Conservation (phyloP, 176 grass and related monocot species). For the Oryza nivara region DNA sequence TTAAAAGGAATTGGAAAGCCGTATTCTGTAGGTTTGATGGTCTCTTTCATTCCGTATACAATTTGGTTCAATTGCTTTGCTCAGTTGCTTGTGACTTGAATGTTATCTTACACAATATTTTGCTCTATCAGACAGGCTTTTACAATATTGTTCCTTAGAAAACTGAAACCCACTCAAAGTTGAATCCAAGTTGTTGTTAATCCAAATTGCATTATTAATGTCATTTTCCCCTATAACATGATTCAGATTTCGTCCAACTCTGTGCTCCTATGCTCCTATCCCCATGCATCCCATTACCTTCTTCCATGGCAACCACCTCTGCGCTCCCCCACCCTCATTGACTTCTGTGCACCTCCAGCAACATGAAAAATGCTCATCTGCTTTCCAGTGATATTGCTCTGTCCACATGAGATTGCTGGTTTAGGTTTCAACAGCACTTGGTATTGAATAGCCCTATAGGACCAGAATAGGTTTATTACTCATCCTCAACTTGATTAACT, state of each 20-base stretch:
- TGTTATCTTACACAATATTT: slow-evolving; percentile 6
- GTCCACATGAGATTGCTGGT: not conserved
- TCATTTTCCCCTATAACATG: not conserved
- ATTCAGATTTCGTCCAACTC: not conserved
- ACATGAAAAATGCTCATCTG: not conserved
- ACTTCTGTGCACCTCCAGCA: not conserved
- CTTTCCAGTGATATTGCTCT: not conserved
- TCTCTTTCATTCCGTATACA: not conserved
- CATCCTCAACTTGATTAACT: not conserved
- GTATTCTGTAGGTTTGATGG: not conserved
- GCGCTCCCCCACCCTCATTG: not conserved
- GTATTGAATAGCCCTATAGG: not conserved
- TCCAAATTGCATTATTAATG: slow-evolving; percentile 7
- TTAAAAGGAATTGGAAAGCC: slow-evolving; percentile 8
- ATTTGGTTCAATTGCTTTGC: not conserved
- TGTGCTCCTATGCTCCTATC: slow-evolving; percentile 3
- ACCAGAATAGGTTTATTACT: not conserved
- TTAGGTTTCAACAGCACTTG: not conserved
- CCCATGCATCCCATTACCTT: not conserved
- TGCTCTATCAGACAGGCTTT: not conserved
- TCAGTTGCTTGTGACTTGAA: not conserved
- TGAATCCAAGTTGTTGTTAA: not conserved
- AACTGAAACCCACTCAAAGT: not conserved
- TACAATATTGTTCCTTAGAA: not conserved
- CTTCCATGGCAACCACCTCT: not conserved